These are phyloP conservation scores for Basipetospora sp. DNA, from an alignment of 2,329 filamentous ascomycete species.

Conservation along the genomic window DNA sequence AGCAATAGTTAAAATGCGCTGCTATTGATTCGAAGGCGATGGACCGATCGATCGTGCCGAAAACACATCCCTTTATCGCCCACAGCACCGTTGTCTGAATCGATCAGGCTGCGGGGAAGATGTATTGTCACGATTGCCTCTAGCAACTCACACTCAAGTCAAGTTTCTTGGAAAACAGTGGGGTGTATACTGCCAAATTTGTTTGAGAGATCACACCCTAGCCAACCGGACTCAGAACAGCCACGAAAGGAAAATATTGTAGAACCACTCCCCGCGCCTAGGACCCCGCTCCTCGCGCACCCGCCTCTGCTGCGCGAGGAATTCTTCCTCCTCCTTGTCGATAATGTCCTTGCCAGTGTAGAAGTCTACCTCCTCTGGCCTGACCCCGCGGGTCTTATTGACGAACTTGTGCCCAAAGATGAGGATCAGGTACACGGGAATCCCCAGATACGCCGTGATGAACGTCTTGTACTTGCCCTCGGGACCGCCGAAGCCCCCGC, in stretches of 20 bases:
- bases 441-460: slow-evolving; percentile 63
- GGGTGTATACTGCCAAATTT: too few species aligned
- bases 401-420: slow-evolving; percentile 53
- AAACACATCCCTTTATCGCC: too few species aligned
- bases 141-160: too few species aligned
- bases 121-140: too few species aligned
- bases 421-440: slow-evolving; percentile 56
- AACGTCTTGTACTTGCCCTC: slow-evolving; percentile 53
- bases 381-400: slow-evolving; percentile 38
- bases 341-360: slow-evolving; percentile 60
- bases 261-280: slow-evolving; percentile 7
- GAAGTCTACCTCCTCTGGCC: slow-evolving; percentile 49
- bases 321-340: slow-evolving; percentile 58
- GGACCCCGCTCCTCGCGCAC: slow-evolving; percentile 13
- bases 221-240: too few species aligned
- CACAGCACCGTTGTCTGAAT: too few species aligned
- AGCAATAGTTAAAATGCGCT: too few species aligned
- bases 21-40: too few species aligned
- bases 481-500: slow-evolving; percentile 24
- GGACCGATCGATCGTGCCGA: too few species aligned
- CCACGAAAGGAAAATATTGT: slow-evolving; percentile 9
- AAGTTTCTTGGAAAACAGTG: too few species aligned
- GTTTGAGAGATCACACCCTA: too few species aligned
- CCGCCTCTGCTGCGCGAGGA: slow-evolving; percentile 33
- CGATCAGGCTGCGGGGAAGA: too few species aligned